Evolutionary conservation across 2,329 filamentous ascomycete genomes (phyloP), one percentile per base, ranked within the genome.

Genomic region (Dryadomyces quercus-mongolicae): DNA sequence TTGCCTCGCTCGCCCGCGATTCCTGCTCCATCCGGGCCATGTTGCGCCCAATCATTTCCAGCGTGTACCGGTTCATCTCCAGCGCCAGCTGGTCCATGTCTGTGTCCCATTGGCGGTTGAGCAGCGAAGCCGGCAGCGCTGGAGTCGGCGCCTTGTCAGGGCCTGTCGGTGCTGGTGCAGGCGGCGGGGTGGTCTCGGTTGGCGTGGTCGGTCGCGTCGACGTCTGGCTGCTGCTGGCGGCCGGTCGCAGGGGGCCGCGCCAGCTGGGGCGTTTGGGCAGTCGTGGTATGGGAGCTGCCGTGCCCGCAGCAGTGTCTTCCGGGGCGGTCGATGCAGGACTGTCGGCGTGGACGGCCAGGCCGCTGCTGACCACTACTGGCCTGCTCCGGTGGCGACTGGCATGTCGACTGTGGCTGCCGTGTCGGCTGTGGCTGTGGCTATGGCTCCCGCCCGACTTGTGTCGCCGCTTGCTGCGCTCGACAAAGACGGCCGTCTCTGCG

Each of bases 21-120:
- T 38, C 22, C 48, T 71, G 65, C 47, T 78, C 71, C 60, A 74
- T 71, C 20, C 65, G 70, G 43, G 74, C 68, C 5, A 81, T 64
- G 57, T 76, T 79, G 20, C 73, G 71, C 1, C 73, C 74, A 38
- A 84, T 81, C 57, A 83, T 74, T 59, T 75, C 70, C 58, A 84
- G 67, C 1, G 80, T 77, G 68, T 78, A 84, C 36, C 71, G 68
- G 61, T 81, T 74, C 77, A 81, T 81, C 38, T 77, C 75, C 6
- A 71, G 71, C 2, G 75, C 68, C 40, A 81, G 70, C 57, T 72
- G 69, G 44, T 75, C 71, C 68, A 77, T 72, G 46, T 78, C 71
- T 56, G 71, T 65, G 38, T 61, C 65, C 55, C 70, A 67, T 21
- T 54, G 54, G 38, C 58, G 58, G 54, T 51, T 25, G 25, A 25